A percentile compares a stretch with the other conserved stretches of the same genome.
These are phyloP conservation scores for Corinectria fuckeliana DNA, from an alignment of 2,329 filamentous ascomycete genomes.

Conservation along the genomic window DNA sequence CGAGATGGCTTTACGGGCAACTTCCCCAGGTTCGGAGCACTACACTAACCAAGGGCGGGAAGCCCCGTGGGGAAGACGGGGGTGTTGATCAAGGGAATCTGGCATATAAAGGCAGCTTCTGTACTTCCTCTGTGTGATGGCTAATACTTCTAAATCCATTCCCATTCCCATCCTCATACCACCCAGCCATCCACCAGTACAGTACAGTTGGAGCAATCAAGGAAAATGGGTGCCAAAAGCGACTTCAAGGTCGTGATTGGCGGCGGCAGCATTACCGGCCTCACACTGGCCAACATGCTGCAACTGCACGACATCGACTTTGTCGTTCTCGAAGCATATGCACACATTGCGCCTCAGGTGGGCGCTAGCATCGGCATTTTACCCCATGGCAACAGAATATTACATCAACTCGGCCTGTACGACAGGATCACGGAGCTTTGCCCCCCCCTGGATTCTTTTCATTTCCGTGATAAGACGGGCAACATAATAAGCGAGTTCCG, in stretches of 20 bases:
- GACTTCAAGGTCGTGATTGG: constrained; percentile 22
- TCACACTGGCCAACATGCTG: constrained; percentile 24
- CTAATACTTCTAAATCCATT: no score
- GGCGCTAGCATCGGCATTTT: constrained; percentile 57
- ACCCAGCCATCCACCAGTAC: no score
- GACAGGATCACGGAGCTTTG: constrained; percentile 6
- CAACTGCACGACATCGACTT: constrained; percentile 50
- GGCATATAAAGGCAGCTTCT: not conserved
- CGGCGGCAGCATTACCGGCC: constrained; percentile 23
- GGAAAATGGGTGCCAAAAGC: constrained; percentile 13
- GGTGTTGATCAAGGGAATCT: not conserved
- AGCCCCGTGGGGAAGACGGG: not conserved
- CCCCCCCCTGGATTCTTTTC: constrained; percentile 12
- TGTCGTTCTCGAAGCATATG: constrained; percentile 54
- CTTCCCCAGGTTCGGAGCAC: not conserved
- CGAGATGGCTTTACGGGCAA: not conserved
- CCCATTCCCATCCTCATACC: no score
- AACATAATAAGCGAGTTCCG: constrained; percentile 3
- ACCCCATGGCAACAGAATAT: constrained; percentile 51
- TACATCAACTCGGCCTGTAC: constrained; percentile 54
- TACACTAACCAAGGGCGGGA: not conserved
- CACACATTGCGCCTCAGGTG: constrained; percentile 50
- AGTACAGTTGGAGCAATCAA: not conserved
- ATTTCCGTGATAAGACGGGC: constrained; percentile 11
- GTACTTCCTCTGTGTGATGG: not conserved